Percentiles rank a stretch among this genome's conserved stretches.
Conservation (phyloP, 352 stramenopile species). For the Globisporangium middletonii region DNA sequence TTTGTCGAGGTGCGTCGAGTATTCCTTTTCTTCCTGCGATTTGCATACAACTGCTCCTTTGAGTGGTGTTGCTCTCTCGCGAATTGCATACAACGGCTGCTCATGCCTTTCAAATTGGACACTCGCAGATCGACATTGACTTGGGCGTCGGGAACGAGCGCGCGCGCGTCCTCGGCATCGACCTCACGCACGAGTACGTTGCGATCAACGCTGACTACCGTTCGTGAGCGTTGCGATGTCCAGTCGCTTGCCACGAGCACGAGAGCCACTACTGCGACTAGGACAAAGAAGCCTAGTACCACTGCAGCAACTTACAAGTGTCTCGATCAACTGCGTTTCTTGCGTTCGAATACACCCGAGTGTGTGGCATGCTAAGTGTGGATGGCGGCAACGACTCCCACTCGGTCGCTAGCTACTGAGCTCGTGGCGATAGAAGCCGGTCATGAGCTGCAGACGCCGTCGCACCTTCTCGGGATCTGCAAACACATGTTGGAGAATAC, state of each 20-base stretch:
- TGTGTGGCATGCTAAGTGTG: too few species aligned
- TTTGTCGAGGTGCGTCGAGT: constrained; percentile 84
- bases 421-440: constrained; percentile 35
- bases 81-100: not conserved
- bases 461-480: constrained; percentile 42
- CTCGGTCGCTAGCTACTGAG: constrained; percentile 6
- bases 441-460: constrained; percentile 67
- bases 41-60: not conserved
- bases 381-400: not conserved
- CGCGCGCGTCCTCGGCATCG: constrained; percentile 92
- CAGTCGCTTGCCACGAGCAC: too few species aligned
- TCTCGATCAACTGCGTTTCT: too few species aligned
- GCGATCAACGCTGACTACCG: constrained; percentile 98
- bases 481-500: constrained; percentile 45
- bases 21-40: not conserved
- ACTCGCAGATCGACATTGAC: constrained; percentile 88
- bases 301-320: too few species aligned
- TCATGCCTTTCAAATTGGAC: not conserved
- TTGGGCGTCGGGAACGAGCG: constrained; percentile 83
- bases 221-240: constrained; percentile 58
- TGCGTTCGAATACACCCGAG: too few species aligned
- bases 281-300: too few species aligned
- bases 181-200: constrained; percentile 98
- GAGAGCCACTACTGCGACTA: too few species aligned
- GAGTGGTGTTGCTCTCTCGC: not conserved